Evolutionary conservation across 2,329 filamentous ascomycete species (phyloP).

Genomic region (Sporothrix pseudoabietina): DNA sequence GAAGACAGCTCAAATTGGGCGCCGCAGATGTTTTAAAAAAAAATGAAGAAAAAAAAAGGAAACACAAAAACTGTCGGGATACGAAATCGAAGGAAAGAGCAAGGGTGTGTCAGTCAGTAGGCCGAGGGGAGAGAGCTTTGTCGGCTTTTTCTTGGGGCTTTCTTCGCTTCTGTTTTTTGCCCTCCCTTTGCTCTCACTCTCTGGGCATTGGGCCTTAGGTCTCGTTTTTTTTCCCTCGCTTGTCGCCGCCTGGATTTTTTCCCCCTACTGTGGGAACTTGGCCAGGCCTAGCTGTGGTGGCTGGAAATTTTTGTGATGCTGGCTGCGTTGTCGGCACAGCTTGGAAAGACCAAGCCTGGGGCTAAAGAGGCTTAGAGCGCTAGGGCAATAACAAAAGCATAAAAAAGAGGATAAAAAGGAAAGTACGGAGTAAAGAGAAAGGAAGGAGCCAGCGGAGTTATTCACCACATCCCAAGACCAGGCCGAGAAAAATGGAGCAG

Average conservation of each 20-base stretch:
- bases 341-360: conserved; percentile 1
- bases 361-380: neutral
- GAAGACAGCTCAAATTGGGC: neutral
- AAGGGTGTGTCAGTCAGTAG: neutral
- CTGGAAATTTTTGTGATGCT: conserved; percentile 25
- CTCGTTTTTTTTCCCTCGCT: neutral
- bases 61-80: neutral
- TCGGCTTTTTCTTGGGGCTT: conserved; percentile 9
- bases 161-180: neutral
- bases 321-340: conserved; percentile 29
- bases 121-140: neutral
- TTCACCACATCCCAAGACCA: neutral
- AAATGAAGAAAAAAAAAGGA: neutral
- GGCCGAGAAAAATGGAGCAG: neutral
- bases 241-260: neutral
- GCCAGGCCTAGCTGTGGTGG: conserved; percentile 15
- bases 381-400: neutral
- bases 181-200: conserved; percentile 11
- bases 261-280: neutral
- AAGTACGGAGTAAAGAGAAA: neutral
- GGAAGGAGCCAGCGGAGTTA: neutral
- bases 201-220: neutral
- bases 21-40: neutral
- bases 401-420: neutral
- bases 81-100: neutral